Percentiles rank a stretch among this genome's conserved stretches.
These are phyloP conservation scores for Panaeolus cyanescens DNA, from an alignment of 768 basidiomycete genomes.

Conservation along the genomic window DNA sequence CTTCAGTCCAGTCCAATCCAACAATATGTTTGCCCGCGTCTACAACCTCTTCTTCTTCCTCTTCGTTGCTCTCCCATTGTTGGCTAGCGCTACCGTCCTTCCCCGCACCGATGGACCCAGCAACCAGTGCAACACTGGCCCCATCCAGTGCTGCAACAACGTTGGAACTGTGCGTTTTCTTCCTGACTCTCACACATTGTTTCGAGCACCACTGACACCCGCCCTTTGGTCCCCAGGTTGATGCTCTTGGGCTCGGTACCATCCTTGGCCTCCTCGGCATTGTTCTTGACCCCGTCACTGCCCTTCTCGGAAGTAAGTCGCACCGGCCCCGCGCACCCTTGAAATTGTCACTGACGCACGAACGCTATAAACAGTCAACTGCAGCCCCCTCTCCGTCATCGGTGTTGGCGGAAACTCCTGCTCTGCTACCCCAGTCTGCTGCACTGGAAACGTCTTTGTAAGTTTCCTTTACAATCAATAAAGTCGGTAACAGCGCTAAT, in stretches of 20 bases:
- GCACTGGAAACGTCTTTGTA: slow-evolving; percentile 5
- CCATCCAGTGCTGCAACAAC: slow-evolving; percentile 2
- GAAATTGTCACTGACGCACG: neutral
- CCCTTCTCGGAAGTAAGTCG: slow-evolving; percentile 1
- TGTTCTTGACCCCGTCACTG: slow-evolving; percentile 3
- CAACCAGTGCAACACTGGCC: slow-evolving; percentile 2
- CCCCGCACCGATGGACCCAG: neutral
- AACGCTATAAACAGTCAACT: neutral
- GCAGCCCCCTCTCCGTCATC: neutral
- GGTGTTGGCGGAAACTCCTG: slow-evolving; percentile 1
- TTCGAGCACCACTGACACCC: too few relatives aligned
- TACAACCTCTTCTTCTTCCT: neutral
- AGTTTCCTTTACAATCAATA: neutral
- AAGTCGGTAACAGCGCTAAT: neutral
- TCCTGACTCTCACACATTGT: too few relatives aligned
- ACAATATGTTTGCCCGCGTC: neutral
- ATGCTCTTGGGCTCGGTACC: neutral
- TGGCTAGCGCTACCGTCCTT: neutral
- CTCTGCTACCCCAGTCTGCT: slow-evolving; percentile 3
- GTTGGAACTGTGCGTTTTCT: neutral
- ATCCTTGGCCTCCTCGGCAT: slow-evolving; percentile 1
- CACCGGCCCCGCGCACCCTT: neutral
- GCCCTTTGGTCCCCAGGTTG: too few relatives aligned
- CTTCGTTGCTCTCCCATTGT: neutral
- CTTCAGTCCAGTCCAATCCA: neutral